phyloP scores from a whole-genome alignment of 2,329 filamentous ascomycete species.

The Diaporthe australafricana region DNA sequence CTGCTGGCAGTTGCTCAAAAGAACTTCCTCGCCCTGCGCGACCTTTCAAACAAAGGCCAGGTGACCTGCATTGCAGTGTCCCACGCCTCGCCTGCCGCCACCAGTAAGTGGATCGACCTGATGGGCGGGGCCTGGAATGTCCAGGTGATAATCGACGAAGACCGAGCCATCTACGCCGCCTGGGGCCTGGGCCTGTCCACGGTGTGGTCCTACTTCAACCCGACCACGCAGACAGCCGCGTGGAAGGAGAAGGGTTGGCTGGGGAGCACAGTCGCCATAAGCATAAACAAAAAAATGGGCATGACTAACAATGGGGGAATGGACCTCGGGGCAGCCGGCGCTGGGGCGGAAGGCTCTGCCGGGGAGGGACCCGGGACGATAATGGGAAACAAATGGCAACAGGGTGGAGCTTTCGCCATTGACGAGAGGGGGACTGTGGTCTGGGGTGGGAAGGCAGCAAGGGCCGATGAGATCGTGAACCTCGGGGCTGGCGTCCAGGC shows the following conservation, averaged over 20 bases:
- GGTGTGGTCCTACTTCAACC: constrained; percentile 66
- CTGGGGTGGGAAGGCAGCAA: constrained; percentile 61
- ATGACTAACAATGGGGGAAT: constrained; percentile 11
- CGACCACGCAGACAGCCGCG: constrained; percentile 61
- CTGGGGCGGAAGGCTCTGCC: constrained; percentile 52
- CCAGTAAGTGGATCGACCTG: constrained; percentile 67
- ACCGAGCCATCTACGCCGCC: constrained; percentile 66
- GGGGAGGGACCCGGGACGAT: constrained; percentile 41
- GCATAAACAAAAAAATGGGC: constrained; percentile 49
- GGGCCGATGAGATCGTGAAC: constrained; percentile 63
- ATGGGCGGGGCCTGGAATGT: constrained; percentile 69
- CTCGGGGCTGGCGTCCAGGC: constrained; percentile 59
- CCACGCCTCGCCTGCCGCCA: constrained; percentile 67
- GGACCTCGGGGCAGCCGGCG: constrained; percentile 20
- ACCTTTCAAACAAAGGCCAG: constrained; percentile 61
- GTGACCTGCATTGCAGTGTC: constrained; percentile 69
- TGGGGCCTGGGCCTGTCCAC: constrained; percentile 67
- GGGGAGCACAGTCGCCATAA: constrained; percentile 60
- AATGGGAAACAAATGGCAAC: constrained; percentile 69
- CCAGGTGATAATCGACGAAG: constrained; percentile 66
- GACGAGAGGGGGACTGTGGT: constrained; percentile 62
- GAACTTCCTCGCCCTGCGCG: constrained; percentile 66
- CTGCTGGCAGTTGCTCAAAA: constrained; percentile 62
- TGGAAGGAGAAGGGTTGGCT: constrained; percentile 68
- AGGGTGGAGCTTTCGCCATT: constrained; percentile 63